A percentile compares a stretch with the other conserved stretches of the same genome.
phyloP scores from a whole-genome alignment of 176 grass and related monocot genomes.

The Raddia distichophylla region DNA sequence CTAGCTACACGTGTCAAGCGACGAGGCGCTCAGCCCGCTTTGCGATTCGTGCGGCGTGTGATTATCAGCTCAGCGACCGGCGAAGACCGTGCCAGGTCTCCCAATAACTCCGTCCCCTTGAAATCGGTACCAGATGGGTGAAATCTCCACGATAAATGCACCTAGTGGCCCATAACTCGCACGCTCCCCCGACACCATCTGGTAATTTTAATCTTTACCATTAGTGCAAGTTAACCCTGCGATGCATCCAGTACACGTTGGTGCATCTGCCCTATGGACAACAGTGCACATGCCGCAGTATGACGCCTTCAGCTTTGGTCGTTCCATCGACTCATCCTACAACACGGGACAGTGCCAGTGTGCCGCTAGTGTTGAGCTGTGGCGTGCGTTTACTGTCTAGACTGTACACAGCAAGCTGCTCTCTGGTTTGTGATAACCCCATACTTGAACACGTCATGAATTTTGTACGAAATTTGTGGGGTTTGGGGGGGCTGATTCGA shows the following conservation, averaged over 20 bases:
- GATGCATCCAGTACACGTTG: not conserved
- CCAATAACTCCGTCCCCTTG: not conserved
- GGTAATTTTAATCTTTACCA: slow-evolving; percentile 4
- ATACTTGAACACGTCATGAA: not conserved
- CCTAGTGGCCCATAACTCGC: not conserved
- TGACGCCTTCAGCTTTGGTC: slow-evolving; percentile 9
- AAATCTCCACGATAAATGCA: slow-evolving; percentile 28
- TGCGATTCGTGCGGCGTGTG: slow-evolving; percentile 32
- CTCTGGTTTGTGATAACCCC: not conserved
- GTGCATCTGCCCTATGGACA: slow-evolving; percentile 23
- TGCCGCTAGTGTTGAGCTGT: not conserved
- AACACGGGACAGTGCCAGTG: slow-evolving; percentile 39
- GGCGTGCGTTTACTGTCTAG: not conserved
- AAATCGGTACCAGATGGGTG: slow-evolving; percentile 8
- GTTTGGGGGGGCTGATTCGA: not conserved
- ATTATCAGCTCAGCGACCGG: not conserved
- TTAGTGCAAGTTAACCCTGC: slow-evolving; percentile 19
- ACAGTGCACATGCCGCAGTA: not conserved
- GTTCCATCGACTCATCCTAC: not conserved
- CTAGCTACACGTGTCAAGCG: slow-evolving; percentile 27
- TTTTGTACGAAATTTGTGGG: too few species aligned
- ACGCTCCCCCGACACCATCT: slow-evolving; percentile 37
- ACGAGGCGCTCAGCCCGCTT: not conserved
- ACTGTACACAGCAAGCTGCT: slow-evolving; percentile 28
- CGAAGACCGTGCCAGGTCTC: slow-evolving; percentile 34